Conservation (phyloP, 2,329 filamentous ascomycete genomes). For the Cryphonectria naterciae region DNA sequence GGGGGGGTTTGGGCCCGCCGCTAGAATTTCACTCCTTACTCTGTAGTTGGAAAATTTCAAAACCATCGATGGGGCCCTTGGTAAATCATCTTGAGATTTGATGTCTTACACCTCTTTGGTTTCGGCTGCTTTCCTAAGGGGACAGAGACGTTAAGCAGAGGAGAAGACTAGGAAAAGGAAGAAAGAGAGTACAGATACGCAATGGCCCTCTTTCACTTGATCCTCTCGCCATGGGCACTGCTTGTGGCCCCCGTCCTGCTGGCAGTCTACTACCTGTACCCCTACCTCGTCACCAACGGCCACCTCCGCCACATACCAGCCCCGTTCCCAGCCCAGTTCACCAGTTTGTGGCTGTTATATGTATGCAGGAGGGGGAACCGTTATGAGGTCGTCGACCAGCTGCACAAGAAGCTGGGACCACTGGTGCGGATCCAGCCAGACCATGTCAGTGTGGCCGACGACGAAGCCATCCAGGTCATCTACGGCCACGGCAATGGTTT, state of each 20-base stretch:
- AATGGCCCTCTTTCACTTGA: slow-evolving; percentile 42
- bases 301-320: slow-evolving; percentile 60
- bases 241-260: slow-evolving; percentile 52
- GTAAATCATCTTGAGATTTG: too few relatives aligned
- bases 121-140: neutral
- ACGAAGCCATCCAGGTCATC: slow-evolving; percentile 73
- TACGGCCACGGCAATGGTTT: slow-evolving; percentile 83
- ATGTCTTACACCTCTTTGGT: neutral
- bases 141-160: neutral
- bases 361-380: slow-evolving; percentile 68
- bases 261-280: slow-evolving; percentile 59
- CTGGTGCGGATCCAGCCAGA: slow-evolving; percentile 83
- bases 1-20: neutral
- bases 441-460: slow-evolving; percentile 81
- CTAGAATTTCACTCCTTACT: neutral
- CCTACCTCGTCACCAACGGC: slow-evolving; percentile 60
- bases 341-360: slow-evolving; percentile 79
- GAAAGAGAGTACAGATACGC: neutral
- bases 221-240: slow-evolving; percentile 51
- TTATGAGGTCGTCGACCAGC: slow-evolving; percentile 67
- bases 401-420: slow-evolving; percentile 77
- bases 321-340: slow-evolving; percentile 67
- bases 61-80: neutral
- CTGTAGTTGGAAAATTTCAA: neutral
- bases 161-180: neutral